A percentile compares a stretch with the other conserved stretches of the same genome.
phyloP scores from a whole-genome alignment of 345 rosid genomes.

The Mangifera indica region DNA sequence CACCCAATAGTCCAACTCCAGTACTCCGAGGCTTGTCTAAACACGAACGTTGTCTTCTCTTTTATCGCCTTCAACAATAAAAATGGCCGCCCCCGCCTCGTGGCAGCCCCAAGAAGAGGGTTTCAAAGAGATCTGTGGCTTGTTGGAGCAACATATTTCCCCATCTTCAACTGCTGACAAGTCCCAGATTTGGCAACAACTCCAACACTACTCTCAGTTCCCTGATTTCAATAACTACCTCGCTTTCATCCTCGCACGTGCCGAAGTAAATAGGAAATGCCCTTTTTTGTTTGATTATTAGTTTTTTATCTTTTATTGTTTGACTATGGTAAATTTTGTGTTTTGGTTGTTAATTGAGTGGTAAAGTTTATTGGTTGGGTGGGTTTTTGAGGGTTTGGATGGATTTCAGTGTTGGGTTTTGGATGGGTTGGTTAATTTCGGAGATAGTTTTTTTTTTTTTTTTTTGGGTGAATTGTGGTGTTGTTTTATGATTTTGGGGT shows the following conservation, averaged over 20 bases:
- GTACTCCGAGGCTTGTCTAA: constrained; percentile 21
- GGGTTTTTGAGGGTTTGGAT: not conserved
- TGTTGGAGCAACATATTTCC: constrained; percentile 87
- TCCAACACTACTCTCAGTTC: constrained; percentile 81
- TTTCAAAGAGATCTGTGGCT: constrained; percentile 70
- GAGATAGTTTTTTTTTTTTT: not conserved
- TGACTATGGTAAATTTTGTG: not conserved
- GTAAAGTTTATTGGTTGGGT: constrained; percentile 10
- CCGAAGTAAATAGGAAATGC: constrained; percentile 49
- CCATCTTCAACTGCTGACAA: constrained; percentile 78
- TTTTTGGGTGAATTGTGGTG: not conserved
- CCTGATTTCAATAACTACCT: constrained; percentile 98
- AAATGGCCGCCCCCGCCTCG: constrained; percentile 48
- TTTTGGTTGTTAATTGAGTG: not conserved
- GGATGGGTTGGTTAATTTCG: constrained; percentile 3
- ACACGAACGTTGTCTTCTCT: not conserved
- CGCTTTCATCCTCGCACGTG: constrained; percentile 83
- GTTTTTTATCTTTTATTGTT: not conserved
- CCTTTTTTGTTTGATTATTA: not conserved
- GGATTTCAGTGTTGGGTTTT: not conserved
- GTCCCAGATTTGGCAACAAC: constrained; percentile 94
- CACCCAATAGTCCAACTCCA: not conserved
- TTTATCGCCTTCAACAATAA: not conserved
- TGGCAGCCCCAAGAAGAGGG: constrained; percentile 97
- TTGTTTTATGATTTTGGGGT: not conserved